phyloP scores from a whole-genome alignment of 2,329 filamentous ascomycete genomes.

The Juglanconis oblonga region DNA sequence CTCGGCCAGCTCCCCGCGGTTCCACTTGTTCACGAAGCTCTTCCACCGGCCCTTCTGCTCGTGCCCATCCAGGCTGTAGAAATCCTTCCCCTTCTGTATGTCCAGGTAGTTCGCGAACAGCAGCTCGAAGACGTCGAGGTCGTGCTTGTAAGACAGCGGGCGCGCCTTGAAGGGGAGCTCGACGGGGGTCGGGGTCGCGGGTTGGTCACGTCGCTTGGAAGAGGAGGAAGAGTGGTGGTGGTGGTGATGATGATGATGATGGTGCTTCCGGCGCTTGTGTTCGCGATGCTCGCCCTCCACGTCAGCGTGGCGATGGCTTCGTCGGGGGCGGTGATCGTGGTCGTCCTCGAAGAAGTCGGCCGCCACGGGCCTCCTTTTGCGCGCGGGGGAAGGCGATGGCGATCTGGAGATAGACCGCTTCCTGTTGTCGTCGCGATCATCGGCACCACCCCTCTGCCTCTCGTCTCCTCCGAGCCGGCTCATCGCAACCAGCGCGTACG shows the following conservation, averaged over 20 bases:
- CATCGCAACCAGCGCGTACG: not conserved
- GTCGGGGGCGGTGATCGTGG: not conserved
- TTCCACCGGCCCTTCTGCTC: slow-evolving; percentile 87
- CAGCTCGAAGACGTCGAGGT: slow-evolving; percentile 63
- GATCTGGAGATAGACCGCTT: slow-evolving; percentile 3
- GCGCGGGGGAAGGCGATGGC: slow-evolving; percentile 6
- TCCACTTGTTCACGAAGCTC: slow-evolving; percentile 90
- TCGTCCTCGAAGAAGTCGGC: slow-evolving; percentile 10
- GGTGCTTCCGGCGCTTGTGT: slow-evolving; percentile 3
- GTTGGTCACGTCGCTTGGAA: not conserved
- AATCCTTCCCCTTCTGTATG: slow-evolving; percentile 74
- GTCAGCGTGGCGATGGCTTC: not conserved
- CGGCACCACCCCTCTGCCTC: not conserved
- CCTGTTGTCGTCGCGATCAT: not conserved
- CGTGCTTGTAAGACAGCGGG: slow-evolving; percentile 60
- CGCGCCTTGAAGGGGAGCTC: slow-evolving; percentile 65
- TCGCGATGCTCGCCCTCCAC: not conserved
- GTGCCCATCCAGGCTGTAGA: slow-evolving; percentile 68
- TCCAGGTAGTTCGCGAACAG: slow-evolving; percentile 84
- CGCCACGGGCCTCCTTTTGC: slow-evolving; percentile 6
- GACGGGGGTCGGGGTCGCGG: not conserved
- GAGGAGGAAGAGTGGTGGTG: not conserved
- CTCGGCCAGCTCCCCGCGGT: slow-evolving; percentile 78
- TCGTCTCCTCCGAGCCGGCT: not conserved
- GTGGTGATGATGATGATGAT: not conserved